Conservation (phyloP, 2,329 filamentous ascomycete genomes). For the Cladophialophora psammophila region DNA sequence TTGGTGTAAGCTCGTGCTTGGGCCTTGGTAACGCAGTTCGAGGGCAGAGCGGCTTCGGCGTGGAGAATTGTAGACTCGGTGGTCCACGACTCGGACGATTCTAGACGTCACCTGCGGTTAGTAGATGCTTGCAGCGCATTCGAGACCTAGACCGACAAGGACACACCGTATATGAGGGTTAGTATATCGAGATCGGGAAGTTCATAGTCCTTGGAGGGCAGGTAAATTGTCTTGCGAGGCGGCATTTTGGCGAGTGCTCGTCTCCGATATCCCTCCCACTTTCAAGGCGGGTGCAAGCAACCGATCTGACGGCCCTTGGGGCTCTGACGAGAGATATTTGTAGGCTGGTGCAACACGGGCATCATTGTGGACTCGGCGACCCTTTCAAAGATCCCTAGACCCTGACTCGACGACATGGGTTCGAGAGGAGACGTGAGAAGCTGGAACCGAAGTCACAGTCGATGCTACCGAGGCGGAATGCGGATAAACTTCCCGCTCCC, state of each 20-base stretch:
- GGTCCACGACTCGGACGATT: conserved; percentile 33
- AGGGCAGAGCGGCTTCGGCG: conserved; percentile 64
- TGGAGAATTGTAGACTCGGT: conserved; percentile 63
- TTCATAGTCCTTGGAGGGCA: conserved; percentile 38
- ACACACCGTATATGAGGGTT: conserved; percentile 36
- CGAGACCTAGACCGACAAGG: background rate
- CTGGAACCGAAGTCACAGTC: background rate
- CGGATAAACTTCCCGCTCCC: background rate
- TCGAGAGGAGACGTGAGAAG: background rate
- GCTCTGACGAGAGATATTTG: background rate
- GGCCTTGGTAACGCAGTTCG: conserved; percentile 61
- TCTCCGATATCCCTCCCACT: background rate
- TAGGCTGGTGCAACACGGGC: background rate
- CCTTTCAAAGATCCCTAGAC: background rate
- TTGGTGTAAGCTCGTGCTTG: conserved; percentile 59
- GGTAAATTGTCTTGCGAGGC: conserved; percentile 31
- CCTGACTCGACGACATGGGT: background rate
- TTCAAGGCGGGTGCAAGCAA: background rate
- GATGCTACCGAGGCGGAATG: conserved; percentile 1
- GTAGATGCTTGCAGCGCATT: background rate
- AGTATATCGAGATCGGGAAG: conserved; percentile 37
- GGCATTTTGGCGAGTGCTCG: background rate
- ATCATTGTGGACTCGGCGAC: background rate
- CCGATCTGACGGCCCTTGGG: background rate
- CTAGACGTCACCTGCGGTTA: conserved; percentile 9